phyloP scores from a whole-genome alignment of 306 rosid genomes.

The Inga laurina region DNA sequence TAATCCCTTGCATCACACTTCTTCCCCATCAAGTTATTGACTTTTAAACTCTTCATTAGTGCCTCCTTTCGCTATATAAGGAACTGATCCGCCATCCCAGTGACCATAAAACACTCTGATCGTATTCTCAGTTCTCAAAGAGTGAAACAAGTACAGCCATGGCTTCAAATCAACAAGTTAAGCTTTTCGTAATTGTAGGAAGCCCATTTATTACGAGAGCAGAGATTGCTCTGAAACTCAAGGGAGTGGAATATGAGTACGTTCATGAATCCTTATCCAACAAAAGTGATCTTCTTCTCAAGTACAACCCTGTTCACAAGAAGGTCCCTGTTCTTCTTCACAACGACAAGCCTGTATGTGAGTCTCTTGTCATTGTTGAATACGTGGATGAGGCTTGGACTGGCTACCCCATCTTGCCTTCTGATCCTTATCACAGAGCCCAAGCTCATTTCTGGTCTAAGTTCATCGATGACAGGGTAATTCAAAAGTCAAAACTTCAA shows the following conservation, averaged over 20 bases:
- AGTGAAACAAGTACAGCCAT: neutral
- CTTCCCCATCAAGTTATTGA: neutral
- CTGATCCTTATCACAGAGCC: slow-evolving; percentile 43
- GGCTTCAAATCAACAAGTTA: slow-evolving; percentile 31
- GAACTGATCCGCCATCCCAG: neutral
- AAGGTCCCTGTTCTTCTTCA: slow-evolving; percentile 48
- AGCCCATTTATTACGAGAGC: slow-evolving; percentile 45
- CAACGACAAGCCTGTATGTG: slow-evolving; percentile 38
- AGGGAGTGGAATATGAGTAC: slow-evolving; percentile 39
- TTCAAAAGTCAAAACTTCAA: no score
- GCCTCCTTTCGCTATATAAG: no score
- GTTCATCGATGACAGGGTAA: slow-evolving; percentile 45
- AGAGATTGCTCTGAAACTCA: slow-evolving; percentile 42
- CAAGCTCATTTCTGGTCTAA: slow-evolving; percentile 42
- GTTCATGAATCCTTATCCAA: slow-evolving; percentile 29
- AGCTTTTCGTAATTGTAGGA: slow-evolving; percentile 35
- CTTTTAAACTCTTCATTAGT: neutral
- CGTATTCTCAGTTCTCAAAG: neutral
- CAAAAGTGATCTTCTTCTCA: slow-evolving; percentile 41
- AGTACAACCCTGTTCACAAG: slow-evolving; percentile 45
- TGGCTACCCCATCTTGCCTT: slow-evolving; percentile 36
- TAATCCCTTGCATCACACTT: neutral
- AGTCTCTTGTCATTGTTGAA: slow-evolving; percentile 45
- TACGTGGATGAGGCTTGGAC: slow-evolving; percentile 46
- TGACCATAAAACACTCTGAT: neutral